Conservation (phyloP, 2,329 filamentous ascomycete species). For the Colletotrichum camelliae region DNA sequence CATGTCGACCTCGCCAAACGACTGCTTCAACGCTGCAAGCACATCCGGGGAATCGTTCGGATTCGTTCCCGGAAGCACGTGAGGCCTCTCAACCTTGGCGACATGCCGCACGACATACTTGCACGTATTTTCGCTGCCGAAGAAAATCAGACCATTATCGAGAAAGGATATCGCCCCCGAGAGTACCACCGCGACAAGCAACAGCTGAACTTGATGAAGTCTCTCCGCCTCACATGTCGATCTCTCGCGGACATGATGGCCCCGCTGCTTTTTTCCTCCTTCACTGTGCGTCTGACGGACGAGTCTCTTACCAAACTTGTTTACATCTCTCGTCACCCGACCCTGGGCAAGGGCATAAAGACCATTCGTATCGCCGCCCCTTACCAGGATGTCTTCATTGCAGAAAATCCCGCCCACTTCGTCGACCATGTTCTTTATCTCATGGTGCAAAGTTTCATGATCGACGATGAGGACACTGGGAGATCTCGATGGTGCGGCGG, state of each 20-base stretch:
- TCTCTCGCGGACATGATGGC: background rate
- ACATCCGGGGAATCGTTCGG: background rate
- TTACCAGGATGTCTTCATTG: background rate
- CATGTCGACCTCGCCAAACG: background rate
- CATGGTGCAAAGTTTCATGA: background rate
- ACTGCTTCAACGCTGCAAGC: background rate
- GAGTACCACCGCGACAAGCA: background rate
- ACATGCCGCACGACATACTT: background rate
- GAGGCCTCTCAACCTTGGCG: background rate
- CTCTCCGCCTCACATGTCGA: background rate
- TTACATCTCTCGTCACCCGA: background rate
- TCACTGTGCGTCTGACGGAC: background rate
- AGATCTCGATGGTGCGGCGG: background rate
- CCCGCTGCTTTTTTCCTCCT: background rate
- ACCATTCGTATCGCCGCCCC: background rate
- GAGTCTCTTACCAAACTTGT: background rate
- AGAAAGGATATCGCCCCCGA: background rate
- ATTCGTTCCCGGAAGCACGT: background rate
- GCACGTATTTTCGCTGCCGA: background rate
- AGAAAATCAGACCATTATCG: background rate
- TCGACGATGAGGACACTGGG: background rate
- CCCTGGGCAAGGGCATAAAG: background rate
- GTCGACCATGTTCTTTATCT: background rate
- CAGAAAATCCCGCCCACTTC: background rate
- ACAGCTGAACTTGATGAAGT: background rate